Evolutionary conservation across 164 flowering plant species (phyloP).

Genomic region (Cinnamomum micranthum): DNA sequence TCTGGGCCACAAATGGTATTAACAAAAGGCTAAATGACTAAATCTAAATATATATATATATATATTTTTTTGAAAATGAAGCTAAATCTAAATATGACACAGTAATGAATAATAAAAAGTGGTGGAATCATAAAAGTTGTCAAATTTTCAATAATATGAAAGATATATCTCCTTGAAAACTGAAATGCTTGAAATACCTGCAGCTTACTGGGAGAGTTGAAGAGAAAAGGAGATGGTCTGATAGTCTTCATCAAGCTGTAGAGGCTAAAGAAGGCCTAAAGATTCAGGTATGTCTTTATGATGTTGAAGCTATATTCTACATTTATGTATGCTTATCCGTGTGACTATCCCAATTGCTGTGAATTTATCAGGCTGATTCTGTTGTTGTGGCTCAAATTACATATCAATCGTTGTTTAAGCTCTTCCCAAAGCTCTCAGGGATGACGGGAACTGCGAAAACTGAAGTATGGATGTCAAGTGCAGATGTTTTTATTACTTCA

Average conservation of each 20-base stretch:
- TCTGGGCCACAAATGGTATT: not conserved
- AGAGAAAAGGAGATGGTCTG: constrained; percentile 98
- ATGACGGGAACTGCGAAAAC: constrained; percentile 99
- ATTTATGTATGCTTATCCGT: constrained; percentile 1
- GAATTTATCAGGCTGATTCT: constrained; percentile 70
- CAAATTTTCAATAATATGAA: not conserved
- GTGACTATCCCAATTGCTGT: constrained; percentile 11
- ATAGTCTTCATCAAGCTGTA: constrained; percentile 96
- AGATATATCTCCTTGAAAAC: not conserved
- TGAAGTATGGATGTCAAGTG: constrained; percentile 45
- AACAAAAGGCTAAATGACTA: not conserved
- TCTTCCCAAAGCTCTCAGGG: constrained; percentile 95
- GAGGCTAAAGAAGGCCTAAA: constrained; percentile 96
- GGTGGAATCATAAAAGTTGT: too few species aligned
- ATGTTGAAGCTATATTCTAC: constrained; percentile 5
- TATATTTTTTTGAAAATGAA: too few species aligned
- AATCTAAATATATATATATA: too few species aligned
- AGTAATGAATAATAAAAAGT: not conserved
- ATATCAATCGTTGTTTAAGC: constrained; percentile 92
- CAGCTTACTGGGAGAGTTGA: constrained; percentile 97
- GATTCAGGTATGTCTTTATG: constrained; percentile 59
- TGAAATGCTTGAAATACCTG: constrained; percentile 6
- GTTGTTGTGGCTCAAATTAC: constrained; percentile 98
- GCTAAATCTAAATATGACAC: too few species aligned
- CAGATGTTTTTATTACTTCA: not conserved